Base-by-base conservation (phyloP, 768 basidiomycete species). In the Psilocybe azurescens region DNA sequence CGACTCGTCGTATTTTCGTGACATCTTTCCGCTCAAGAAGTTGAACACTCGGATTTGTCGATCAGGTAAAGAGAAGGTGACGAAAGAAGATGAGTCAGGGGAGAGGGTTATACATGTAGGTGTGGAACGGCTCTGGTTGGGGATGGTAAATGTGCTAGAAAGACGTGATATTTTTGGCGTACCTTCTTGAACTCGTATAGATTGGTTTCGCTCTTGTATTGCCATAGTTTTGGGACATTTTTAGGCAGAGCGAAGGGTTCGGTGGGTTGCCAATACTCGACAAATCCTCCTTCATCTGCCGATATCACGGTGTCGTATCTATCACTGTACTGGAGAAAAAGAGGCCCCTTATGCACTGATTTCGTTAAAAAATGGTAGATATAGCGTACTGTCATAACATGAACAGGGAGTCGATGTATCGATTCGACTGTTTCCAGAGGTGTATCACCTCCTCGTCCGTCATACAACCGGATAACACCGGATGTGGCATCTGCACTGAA, bases 161-260 rank as follows among this genome's bases (percentile, higher is more conserved):
- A 18, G 32, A 41, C 30, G 5, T 54, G 41, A n/a, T 16, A 56
- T 53, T 14, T 44, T 44, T 14, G 41, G 14, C 39, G 29, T 3
- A 24, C 96, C 85, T 99, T 99, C 80, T 97, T 98, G 80, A 98
- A 99, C 67, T 99, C 95, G 76, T 97, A 99, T 46, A 99, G 74
- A 70, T 98, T 95, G 0, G 97, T 99, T 46, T 89, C 85, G 55
- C 87, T 91, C 74, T 99, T 99, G 78, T 83, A 96, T 33, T 88
- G 81, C 97, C 97, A 99, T 64, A 97, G 73, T 0, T 90, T 89
- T 2, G 86, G 80, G 1, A 94, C 80, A 59, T 89, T 87, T 65
- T 87, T 88, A 0, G 97, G 97, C 44, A 88, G 75, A 54, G 87
- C 90, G 72, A 95, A 99, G 2, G 95, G 94, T 71, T 98, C 96